These are phyloP conservation scores for Cyclostephanos invisitatus DNA, from an alignment of 108 stramenopile species.

Conservation along the genomic window DNA sequence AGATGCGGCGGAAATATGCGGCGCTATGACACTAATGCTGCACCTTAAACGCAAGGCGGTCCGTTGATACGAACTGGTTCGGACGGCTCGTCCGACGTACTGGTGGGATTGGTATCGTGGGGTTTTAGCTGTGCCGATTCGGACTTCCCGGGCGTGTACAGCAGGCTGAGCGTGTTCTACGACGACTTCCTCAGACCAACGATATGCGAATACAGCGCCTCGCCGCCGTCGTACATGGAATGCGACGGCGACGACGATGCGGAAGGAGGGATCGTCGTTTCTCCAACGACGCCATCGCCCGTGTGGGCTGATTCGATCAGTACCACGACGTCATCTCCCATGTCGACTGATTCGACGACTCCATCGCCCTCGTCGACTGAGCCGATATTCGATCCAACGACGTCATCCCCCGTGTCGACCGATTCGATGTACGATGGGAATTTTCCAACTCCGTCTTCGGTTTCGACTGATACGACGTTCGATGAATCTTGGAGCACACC, in stretches of 20 bases:
- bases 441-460: too few relatives aligned
- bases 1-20: too few relatives aligned
- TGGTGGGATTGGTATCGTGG: conserved; percentile 42
- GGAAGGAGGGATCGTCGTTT: background rate
- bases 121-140: conserved; percentile 46
- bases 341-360: background rate
- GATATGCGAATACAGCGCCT: conserved; percentile 29
- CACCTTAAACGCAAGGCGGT: background rate
- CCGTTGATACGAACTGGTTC: conserved; percentile 20
- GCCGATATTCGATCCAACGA: too few relatives aligned
- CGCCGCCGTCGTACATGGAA: conserved; percentile 25
- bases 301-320: background rate
- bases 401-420: background rate
- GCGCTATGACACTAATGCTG: too few relatives aligned
- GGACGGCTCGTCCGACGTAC: conserved; percentile 20
- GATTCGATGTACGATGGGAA: background rate
- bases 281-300: conserved; percentile 20
- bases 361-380: conserved; percentile 3
- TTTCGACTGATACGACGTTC: background rate
- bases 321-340: background rate
- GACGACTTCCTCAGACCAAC: conserved; percentile 19
- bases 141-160: conserved; percentile 43
- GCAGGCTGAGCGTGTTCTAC: conserved; percentile 22
- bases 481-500: background rate
- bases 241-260: background rate